A percentile compares a stretch with the other conserved stretches of the same genome.
phyloP scores from a whole-genome alignment of 208 protist species.

The Leishmania amazonensis region DNA sequence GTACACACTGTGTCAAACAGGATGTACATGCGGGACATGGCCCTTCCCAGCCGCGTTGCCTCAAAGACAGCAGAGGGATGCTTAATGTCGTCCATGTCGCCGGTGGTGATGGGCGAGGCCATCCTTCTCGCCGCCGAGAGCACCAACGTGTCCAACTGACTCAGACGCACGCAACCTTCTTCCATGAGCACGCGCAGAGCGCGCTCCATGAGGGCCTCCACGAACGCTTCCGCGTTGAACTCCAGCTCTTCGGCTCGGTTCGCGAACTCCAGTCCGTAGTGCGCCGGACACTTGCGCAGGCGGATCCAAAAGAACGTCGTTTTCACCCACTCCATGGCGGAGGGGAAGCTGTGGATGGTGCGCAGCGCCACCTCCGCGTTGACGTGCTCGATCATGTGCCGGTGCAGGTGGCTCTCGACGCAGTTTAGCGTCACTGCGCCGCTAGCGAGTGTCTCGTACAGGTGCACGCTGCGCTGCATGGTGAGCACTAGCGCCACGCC shows the following conservation, averaged over 20 bases:
- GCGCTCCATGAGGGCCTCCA: constrained; percentile 63
- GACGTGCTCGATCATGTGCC: constrained; percentile 92
- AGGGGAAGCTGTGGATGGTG: constrained; percentile 79
- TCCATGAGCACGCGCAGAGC: constrained; percentile 59
- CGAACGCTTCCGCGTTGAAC: constrained; percentile 62
- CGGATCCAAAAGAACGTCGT: constrained; percentile 93
- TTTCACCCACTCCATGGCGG: constrained; percentile 85
- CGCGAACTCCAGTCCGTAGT: constrained; percentile 77
- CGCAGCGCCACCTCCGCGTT: constrained; percentile 94
- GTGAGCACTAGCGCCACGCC: constrained; percentile 93
- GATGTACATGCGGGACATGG: constrained; percentile 86
- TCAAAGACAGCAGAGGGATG: constrained; percentile 12
- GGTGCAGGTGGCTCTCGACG: constrained; percentile 84
- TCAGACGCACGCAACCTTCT: constrained; percentile 55
- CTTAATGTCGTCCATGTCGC: not conserved
- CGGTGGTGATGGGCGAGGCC: not conserved
- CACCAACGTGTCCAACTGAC: not conserved
- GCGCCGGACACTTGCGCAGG: constrained; percentile 54
- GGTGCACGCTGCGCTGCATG: constrained; percentile 42
- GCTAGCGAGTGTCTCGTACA: constrained; percentile 66
- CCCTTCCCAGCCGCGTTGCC: constrained; percentile 22
- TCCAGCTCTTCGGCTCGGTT: constrained; percentile 40
- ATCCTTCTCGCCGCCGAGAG: not conserved
- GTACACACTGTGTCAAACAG: constrained; percentile 77
- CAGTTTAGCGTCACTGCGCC: constrained; percentile 34